Conservation (phyloP, 225 moss, liverwort and hornwort genomes). For the Climacium dendroides region DNA sequence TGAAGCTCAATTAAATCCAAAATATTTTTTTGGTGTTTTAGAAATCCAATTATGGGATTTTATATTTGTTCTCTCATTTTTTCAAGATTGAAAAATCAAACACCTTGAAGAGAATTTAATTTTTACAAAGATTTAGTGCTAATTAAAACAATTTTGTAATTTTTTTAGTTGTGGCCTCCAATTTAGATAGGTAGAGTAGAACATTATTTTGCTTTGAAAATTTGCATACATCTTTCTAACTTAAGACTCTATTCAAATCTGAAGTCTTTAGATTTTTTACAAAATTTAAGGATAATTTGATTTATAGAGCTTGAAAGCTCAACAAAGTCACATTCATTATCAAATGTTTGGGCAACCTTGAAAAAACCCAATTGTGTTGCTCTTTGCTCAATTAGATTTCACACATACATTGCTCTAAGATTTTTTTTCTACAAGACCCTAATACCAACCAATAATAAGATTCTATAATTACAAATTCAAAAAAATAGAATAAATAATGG, state of each 20-base stretch:
- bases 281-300: neutral
- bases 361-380: neutral
- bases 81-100: too few species aligned
- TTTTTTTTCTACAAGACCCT: neutral
- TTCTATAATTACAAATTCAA: fast-evolving
- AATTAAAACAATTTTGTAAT: fast-evolving
- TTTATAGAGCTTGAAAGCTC: neutral
- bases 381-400: neutral
- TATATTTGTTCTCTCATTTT: too few species aligned
- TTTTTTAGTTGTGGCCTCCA: neutral
- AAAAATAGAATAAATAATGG: too few species aligned
- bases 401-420: neutral
- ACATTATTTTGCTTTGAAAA: neutral
- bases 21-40: too few species aligned
- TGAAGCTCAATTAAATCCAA: too few species aligned
- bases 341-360: too few species aligned
- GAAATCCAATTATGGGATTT: too few species aligned
- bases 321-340: neutral
- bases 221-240: neutral
- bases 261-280: neutral
- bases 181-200: fast-evolving
- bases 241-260: neutral
- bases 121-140: too few species aligned
- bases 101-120: too few species aligned
- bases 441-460: neutral